phyloP scores from a whole-genome alignment of 2,329 filamentous ascomycete genomes.

The Aspergillus thermomutatus region DNA sequence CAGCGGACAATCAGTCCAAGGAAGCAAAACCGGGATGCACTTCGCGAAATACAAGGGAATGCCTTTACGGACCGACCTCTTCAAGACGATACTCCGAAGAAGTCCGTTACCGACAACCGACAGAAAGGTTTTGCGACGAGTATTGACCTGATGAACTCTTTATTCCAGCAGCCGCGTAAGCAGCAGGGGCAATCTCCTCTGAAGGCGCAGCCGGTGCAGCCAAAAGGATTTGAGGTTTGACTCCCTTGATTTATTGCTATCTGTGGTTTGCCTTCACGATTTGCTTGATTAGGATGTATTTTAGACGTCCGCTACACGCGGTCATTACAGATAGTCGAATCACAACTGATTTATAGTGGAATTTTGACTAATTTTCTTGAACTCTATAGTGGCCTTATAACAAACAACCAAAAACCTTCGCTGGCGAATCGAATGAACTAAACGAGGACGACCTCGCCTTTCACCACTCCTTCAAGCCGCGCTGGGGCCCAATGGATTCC shows the following conservation, averaged over 20 bases:
- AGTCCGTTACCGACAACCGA: slow-evolving; percentile 15
- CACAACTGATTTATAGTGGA: slow-evolving; percentile 38
- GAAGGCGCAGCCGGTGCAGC: slow-evolving; percentile 55
- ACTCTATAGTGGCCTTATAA: slow-evolving; percentile 76
- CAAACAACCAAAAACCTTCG: slow-evolving; percentile 68
- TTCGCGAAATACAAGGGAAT: slow-evolving; percentile 63
- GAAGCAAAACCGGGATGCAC: slow-evolving; percentile 78
- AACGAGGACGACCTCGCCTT: slow-evolving; percentile 63
- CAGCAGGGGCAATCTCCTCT: slow-evolving; percentile 47
- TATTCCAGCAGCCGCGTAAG: slow-evolving; percentile 68
- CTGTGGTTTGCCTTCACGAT: slow-evolving; percentile 26
- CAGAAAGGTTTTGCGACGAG: slow-evolving; percentile 74
- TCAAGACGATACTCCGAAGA: slow-evolving; percentile 31
- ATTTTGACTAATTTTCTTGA: slow-evolving; percentile 35
- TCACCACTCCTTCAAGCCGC: slow-evolving; percentile 71
- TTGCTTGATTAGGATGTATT: background rate
- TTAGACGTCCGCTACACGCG: slow-evolving; percentile 11
- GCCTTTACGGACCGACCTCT: slow-evolving; percentile 50
- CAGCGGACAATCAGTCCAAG: slow-evolving; percentile 90
- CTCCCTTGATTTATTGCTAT: slow-evolving; percentile 46
- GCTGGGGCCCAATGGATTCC: slow-evolving; percentile 72
- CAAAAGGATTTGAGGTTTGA: slow-evolving; percentile 87
- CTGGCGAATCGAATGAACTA: slow-evolving; percentile 60
- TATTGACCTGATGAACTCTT: slow-evolving; percentile 93
- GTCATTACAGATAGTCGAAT: slow-evolving; percentile 26